Evolutionary conservation across 2,329 filamentous ascomycete species (phyloP).

Genomic region (Diaporthe sp.): DNA sequence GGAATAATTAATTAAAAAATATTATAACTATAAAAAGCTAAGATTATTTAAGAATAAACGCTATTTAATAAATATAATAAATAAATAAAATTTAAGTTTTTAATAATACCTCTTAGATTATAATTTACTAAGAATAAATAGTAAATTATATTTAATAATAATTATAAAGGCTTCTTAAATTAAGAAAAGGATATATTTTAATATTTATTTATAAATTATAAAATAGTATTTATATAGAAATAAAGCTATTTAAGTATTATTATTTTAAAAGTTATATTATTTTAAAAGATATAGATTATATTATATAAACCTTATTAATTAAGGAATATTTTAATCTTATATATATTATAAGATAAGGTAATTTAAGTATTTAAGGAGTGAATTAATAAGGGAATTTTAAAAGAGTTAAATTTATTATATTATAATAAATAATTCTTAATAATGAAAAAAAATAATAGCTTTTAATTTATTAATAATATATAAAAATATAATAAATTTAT

Average conservation of each 20-base stretch:
- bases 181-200: neutral
- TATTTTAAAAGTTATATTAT: neutral
- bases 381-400: neutral
- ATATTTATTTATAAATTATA: neutral
- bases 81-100: neutral
- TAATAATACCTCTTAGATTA: neutral
- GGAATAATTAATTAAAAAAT: too few species aligned
- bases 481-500: neutral
- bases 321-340: neutral
- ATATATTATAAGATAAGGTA: neutral
- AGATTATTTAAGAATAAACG: neutral
- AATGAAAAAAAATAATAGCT: neutral
- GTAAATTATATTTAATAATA: neutral
- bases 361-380: neutral
- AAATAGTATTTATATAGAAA: neutral
- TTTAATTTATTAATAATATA: neutral
- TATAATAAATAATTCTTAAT: neutral
- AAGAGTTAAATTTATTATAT: neutral
- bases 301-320: neutral
- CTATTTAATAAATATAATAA: neutral
- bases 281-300: neutral
- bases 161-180: neutral
- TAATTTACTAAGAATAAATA: neutral
- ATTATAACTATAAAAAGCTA: too few species aligned
- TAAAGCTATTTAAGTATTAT: neutral